Base-by-base conservation (phyloP, 148 eudicot genomes). In the Heliosperma pusillum region DNA sequence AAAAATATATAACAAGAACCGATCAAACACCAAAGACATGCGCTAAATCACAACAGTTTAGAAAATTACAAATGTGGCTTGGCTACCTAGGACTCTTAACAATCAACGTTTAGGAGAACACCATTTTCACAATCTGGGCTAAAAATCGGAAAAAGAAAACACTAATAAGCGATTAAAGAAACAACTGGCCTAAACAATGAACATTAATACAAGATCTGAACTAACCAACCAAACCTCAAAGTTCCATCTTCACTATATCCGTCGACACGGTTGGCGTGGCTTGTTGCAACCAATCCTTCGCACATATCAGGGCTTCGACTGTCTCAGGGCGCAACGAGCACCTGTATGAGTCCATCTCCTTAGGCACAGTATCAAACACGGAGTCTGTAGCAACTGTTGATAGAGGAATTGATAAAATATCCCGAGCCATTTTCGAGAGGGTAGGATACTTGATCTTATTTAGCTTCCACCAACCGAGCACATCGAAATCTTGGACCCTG, bases 381-480 rank as follows among this genome's bases (percentile, higher is more conserved):
- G 86, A 80, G 9, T 83, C 87, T 0, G 86, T 72, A 3, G 84
- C 80, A 20, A 90, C 91, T 0, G 93, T 89, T 7, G 89, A 84
- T 29, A 96, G 83, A 4, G 97, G 92, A 57, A 92, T 63, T 0
- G 92, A 82, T 76, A 95, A 73, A 24, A 95, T 77, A 79, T 95
- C 98, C 2, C 93, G 87, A 8, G 98, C 98, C 98, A 95, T 92
- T 82, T 90, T 92, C 1, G 97, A 95, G 7, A 95, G 90, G 12
- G 91, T 94, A 0, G 98, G 98, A 78, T 94, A 94, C 89, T 94
- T 94, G 57, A 83, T 73, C 78, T 84, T 82, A 86, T 94, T 91
- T 7, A 94, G 82, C 69, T 87, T 94, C 98, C 98, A 94, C 98
- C 98, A 94, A 26, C 97, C 96, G 9, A 94, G 59, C 50, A 94